Base-by-base conservation (phyloP, 768 basidiomycete genomes). In the Boletus bicolor region DNA sequence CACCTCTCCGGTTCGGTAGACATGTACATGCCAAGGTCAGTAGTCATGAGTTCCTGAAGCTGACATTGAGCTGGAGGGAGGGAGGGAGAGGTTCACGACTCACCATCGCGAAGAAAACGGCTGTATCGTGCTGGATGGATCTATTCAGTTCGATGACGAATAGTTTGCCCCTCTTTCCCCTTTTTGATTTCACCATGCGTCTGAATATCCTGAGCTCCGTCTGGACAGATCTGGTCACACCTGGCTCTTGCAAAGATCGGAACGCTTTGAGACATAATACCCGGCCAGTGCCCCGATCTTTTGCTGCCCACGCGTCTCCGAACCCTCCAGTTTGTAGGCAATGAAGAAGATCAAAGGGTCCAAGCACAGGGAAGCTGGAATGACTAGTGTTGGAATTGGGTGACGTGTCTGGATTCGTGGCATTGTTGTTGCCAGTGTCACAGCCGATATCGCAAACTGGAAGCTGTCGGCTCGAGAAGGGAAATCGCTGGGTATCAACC, bases 121-220 rank as follows among this genome's bases (percentile, higher is more conserved):
- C 46, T 21, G 49, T 28, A 3, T 47, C 53, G 19, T 74, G 70
- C 47, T 73, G 72, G 37, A 79, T 64, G 0, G 70, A 68, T 17
- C 71, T 74, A 45, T 73, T 73, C 46, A 77, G 44, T 41, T 72
- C 62, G 61, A 79, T 79, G 26, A 79, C 62, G 53, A 75, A 79
- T 1, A 59, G 64, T 6, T 56, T 62, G 30, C 72, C 75, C 14
- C 55, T 62, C 35, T 54, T 46, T 38, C 48, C 52, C 17, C 7
- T 55, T 38, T 35, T 59, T 44, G 49, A 64, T 57, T 53, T 62
- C 26, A 67, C 70, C 45, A 79, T 59, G 8, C 67, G 70, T 50
- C 69, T 71, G 59, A 76, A 77, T 2, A 68, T 68, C 15, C 45
- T 54, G 38, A 79, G 57, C 51, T 79, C 78, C 41, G 55, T 62